Evolutionary conservation across 164 flowering plant species (phyloP).

Genomic region (Stephania cephalantha): DNA sequence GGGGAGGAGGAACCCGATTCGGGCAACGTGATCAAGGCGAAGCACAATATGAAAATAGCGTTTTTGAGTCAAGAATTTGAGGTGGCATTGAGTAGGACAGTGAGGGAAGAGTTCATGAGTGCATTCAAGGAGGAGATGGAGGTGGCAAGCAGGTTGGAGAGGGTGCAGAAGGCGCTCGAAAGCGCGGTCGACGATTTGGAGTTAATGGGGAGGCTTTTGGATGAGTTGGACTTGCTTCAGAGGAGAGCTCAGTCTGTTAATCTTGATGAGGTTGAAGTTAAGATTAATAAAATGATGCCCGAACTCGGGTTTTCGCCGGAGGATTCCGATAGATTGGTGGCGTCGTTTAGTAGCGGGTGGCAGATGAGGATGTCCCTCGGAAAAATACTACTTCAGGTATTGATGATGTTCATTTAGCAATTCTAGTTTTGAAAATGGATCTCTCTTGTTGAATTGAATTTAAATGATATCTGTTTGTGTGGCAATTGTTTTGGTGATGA

Average conservation of each 20-base stretch:
- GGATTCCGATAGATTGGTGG: slow-evolving; percentile 88
- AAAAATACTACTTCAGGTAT: slow-evolving; percentile 94
- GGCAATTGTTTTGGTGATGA: not conserved
- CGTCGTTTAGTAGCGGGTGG: slow-evolving; percentile 95
- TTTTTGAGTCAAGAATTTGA: slow-evolving; percentile 94
- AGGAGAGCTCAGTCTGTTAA: slow-evolving; percentile 75
- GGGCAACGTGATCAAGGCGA: slow-evolving; percentile 85
- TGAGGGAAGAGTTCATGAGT: slow-evolving; percentile 84
- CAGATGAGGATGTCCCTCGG: slow-evolving; percentile 99
- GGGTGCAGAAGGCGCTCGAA: slow-evolving; percentile 88
- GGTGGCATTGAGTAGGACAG: slow-evolving; percentile 73
- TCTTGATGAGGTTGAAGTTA: slow-evolving; percentile 72
- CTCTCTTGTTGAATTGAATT: not conserved
- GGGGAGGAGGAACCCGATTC: slow-evolving; percentile 94
- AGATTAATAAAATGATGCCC: slow-evolving; percentile 88
- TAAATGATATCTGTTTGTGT: not conserved
- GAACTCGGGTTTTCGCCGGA: slow-evolving; percentile 82
- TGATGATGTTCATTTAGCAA: not conserved
- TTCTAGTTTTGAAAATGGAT: not conserved
- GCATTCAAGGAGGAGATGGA: slow-evolving; percentile 95
- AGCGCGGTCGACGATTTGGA: slow-evolving; percentile 71
- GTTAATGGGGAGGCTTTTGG: slow-evolving; percentile 94
- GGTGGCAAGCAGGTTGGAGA: slow-evolving; percentile 66
- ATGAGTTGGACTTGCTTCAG: slow-evolving; percentile 93
- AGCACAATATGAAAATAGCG: slow-evolving; percentile 75